A percentile compares a stretch with the other conserved stretches of the same genome.
Conservation (phyloP, 192 early-diverging fungal genomes). For the Umbelopsis ramanniana region DNA sequence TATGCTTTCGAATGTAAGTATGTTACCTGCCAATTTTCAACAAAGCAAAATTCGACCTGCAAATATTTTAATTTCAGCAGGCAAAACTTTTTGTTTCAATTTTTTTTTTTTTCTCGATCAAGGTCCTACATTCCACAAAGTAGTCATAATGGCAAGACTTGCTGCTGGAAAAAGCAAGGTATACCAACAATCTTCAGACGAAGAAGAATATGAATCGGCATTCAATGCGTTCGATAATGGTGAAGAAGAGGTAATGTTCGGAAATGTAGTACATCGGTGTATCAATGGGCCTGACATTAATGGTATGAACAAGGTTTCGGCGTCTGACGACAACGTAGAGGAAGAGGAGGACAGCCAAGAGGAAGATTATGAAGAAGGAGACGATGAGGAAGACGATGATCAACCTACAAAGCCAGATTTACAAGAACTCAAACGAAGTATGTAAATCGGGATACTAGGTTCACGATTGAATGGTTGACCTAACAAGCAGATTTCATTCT, state of each 20-base stretch:
- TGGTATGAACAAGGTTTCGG: not conserved
- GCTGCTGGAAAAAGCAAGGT: not conserved
- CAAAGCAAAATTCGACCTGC: no score
- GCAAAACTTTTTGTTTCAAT: not conserved
- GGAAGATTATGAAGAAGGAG: constrained; percentile 20
- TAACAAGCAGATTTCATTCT: not conserved
- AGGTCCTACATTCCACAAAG: not conserved
- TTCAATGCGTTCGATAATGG: not conserved
- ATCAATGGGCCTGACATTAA: not conserved
- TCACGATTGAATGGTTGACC: no score
- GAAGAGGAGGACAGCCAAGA: constrained; percentile 28
- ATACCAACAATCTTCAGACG: constrained; percentile 6
- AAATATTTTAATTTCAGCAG: no score
- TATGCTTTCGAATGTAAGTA: no score
- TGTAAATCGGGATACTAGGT: not conserved
- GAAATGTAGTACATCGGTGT: not conserved
- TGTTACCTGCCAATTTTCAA: no score
- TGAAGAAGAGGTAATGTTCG: constrained; percentile 13
- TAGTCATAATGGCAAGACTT: not conserved
- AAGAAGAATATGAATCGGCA: constrained; percentile 2
- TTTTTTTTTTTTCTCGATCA: not conserved
- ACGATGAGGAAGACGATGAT: constrained; percentile 18
- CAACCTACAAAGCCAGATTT: constrained; percentile 18
- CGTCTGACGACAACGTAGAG: constrained; percentile 6
- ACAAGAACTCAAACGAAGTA: constrained; percentile 37